Percentiles rank a stretch among this genome's conserved stretches.
These are phyloP conservation scores for Trypanosomatidae sp. DNA, from an alignment of 208 protist species.

Conservation along the genomic window DNA sequence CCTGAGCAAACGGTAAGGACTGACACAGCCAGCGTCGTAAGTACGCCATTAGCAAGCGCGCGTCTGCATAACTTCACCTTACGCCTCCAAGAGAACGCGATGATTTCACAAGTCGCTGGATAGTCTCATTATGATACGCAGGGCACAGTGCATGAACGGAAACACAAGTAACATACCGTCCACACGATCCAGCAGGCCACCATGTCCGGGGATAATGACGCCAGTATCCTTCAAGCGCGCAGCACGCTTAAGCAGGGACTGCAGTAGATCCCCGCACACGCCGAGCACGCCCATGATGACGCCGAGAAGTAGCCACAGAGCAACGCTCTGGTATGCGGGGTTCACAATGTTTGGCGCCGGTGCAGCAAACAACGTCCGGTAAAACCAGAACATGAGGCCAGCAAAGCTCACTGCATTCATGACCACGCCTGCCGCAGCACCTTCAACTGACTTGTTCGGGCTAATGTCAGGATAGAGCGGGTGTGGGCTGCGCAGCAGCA, in stretches of 20 bases:
- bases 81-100: neutral
- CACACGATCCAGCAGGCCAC: slow-evolving; percentile 90
- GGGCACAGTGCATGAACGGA: slow-evolving; percentile 66
- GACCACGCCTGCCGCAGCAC: slow-evolving; percentile 68
- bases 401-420: slow-evolving; percentile 55
- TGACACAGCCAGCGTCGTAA: neutral
- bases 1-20: neutral
- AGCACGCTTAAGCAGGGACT: slow-evolving; percentile 88
- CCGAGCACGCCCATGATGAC: slow-evolving; percentile 60
- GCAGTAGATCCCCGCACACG: slow-evolving; percentile 85
- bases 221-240: slow-evolving; percentile 88
- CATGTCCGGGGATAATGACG: slow-evolving; percentile 84
- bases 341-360: slow-evolving; percentile 28
- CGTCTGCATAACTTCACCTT: neutral
- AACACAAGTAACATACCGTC: slow-evolving; percentile 84
- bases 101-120: neutral
- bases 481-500: slow-evolving; percentile 45
- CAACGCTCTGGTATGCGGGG: slow-evolving; percentile 35
- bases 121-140: slow-evolving; percentile 31
- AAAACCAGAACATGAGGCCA: slow-evolving; percentile 38
- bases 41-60: neutral
- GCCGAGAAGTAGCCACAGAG: slow-evolving; percentile 59
- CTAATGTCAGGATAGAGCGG: slow-evolving; percentile 66
- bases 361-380: slow-evolving; percentile 16
- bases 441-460: slow-evolving; percentile 91